Evolutionary conservation across 345 rosid genomes (phyloP).

Genomic region (Gossypium herbaceum): DNA sequence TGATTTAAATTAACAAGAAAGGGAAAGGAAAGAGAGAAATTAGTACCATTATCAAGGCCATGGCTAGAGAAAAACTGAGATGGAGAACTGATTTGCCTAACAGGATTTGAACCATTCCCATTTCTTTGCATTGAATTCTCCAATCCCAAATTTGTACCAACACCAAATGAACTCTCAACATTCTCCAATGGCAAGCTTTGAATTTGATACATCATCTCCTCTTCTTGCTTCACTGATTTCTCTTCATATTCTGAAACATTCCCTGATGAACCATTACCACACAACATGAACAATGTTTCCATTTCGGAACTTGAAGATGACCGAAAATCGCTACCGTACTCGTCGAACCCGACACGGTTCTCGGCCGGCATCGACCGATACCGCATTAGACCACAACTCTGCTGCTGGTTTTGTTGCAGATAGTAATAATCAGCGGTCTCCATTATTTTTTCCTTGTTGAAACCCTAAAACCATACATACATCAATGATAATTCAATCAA

Average conservation of each 20-base stretch:
- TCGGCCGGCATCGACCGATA: conserved; percentile 46
- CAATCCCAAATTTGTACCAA: conserved; percentile 18
- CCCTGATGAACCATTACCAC: conserved; percentile 28
- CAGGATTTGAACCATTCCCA: conserved; percentile 36
- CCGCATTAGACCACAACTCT: conserved; percentile 29
- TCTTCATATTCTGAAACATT: conserved; percentile 36
- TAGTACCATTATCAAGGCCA: conserved; percentile 43
- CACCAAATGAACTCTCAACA: conserved; percentile 18
- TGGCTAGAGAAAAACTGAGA: conserved; percentile 46
- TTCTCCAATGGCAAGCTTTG: conserved; percentile 18
- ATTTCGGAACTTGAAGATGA: conserved; percentile 48
- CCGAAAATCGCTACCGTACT: conserved; percentile 21
- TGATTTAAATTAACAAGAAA: not conserved
- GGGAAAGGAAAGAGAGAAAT: not conserved
- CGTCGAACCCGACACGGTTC: conserved; percentile 29
- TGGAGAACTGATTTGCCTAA: conserved; percentile 51
- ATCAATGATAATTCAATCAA: not conserved
- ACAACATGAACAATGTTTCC: conserved; percentile 32
- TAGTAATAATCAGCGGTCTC: conserved; percentile 26
- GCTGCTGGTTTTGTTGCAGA: conserved; percentile 19
- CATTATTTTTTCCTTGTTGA: conserved; percentile 36
- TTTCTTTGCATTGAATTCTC: conserved; percentile 27
- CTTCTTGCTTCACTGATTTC: conserved; percentile 39
- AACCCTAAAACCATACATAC: conserved; percentile 22
- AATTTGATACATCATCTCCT: conserved; percentile 26